Conservation (phyloP, 768 basidiomycete genomes). For the Russula sp. region DNA sequence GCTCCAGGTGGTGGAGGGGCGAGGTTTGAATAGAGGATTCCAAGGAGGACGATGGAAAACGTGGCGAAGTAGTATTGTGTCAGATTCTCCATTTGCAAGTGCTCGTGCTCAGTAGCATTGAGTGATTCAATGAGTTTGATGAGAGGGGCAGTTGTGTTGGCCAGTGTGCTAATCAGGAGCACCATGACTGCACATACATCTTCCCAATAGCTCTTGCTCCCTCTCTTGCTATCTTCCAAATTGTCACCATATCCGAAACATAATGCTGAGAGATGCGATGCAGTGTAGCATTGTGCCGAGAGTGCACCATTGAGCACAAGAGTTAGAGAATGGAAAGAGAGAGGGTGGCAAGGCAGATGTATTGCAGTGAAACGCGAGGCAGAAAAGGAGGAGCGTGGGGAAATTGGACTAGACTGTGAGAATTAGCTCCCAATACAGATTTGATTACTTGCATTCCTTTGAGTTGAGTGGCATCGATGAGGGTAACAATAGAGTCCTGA, state of each 20-base stretch:
- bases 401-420: constrained; percentile 22
- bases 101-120: constrained; percentile 54
- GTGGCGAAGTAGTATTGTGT: constrained; percentile 36
- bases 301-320: constrained; percentile 63
- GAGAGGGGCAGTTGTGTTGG: constrained; percentile 61
- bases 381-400: constrained; percentile 31
- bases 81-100: constrained; percentile 50
- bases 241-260: constrained; percentile 50
- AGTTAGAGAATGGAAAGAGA: constrained; percentile 62
- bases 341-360: constrained; percentile 58
- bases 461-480: too few relatives aligned
- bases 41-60: constrained; percentile 12
- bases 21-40: background rate
- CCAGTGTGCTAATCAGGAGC: constrained; percentile 62
- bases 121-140: constrained; percentile 63
- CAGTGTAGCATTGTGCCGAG: constrained; percentile 71
- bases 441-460: too few relatives aligned
- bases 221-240: constrained; percentile 32
- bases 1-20: background rate
- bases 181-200: constrained; percentile 74
- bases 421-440: constrained; percentile 25
- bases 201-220: constrained; percentile 69
- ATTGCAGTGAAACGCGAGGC: constrained; percentile 63
- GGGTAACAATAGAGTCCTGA: too few relatives aligned
- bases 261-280: constrained; percentile 74